Evolutionary conservation across 2,329 filamentous ascomycete species (phyloP), one percentile per base, ranked within the genome.

Genomic region (Aspergillus sp.): DNA sequence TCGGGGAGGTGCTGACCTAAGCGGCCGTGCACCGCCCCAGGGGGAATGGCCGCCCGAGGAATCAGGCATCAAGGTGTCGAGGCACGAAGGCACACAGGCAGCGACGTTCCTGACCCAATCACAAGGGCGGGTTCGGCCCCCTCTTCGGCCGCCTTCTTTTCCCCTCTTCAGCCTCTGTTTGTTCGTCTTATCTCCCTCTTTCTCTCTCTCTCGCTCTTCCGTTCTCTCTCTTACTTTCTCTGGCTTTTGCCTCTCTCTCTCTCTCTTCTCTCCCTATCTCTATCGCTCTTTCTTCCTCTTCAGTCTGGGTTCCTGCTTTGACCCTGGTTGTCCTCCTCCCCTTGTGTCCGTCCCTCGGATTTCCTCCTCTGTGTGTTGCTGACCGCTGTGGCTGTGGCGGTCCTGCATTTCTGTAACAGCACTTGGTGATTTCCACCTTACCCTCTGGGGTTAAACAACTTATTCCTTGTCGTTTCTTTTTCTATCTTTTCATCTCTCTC

Each of bases 331-430:
- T 47, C 49, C 26, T 47, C 49, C 26, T 20, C 9, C 42, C 53
- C 45, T 31, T n/a, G 52, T 31, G 42, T 46, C 52, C 14, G 16
- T 52, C 24, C 52, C 46, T 22, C 45, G 39, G 32, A 47, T 52
- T 52, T 36, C 42, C 47, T 22, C 22, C 32, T 51, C 52, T 58
- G 57, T 55, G 55, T 57, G 55, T 59, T 64, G 62, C 60, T 65
- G 63, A 65, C 64, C 63, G 63, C 65, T 66, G 66, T 69, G 67
- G 67, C 66, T 67, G 67, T 69, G 66, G 65, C 66, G 63, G 62
- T 62, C 60, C 61, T 64, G 65, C 63, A 65, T 67, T 58, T 53
- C 62, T 59, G 61, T 55, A 52, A 42, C 62, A 57, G 63, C 57
- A 56, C 60, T 29, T 46, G 47, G 60, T 45, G 36, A 55, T 32